Evolutionary conservation across 2,329 filamentous ascomycete genomes (phyloP).

Genomic region (Arthrinium phaeospermum): DNA sequence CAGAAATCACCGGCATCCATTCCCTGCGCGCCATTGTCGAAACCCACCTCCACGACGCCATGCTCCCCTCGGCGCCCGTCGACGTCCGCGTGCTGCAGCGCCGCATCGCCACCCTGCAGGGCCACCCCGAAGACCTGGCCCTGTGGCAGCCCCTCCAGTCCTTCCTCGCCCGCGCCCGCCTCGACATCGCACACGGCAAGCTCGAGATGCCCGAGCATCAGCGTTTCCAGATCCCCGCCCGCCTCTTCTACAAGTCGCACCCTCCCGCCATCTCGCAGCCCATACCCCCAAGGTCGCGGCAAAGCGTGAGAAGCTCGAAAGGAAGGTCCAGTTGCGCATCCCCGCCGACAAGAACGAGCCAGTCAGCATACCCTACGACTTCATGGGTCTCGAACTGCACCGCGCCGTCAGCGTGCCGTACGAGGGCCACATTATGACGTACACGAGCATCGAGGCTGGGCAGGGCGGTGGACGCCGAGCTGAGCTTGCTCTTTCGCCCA

Average conservation of each 20-base stretch:
- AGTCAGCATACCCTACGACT: constrained; percentile 44
- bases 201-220: constrained; percentile 44
- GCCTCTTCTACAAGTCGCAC: constrained; percentile 28
- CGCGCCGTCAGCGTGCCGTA: constrained; percentile 50
- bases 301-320: neutral
- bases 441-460: constrained; percentile 59
- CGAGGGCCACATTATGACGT: constrained; percentile 52
- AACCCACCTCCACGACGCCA: constrained; percentile 47
- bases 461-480: constrained; percentile 57
- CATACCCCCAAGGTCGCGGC: neutral
- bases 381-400: constrained; percentile 59
- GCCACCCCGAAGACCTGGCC: constrained; percentile 33
- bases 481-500: constrained; percentile 53
- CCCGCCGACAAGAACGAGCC: constrained; percentile 15
- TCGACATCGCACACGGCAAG: constrained; percentile 50
- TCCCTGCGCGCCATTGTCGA: constrained; percentile 46
- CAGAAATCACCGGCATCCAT: constrained; percentile 35
- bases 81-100: constrained; percentile 55
- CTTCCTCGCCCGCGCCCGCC: constrained; percentile 51
- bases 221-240: constrained; percentile 39
- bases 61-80: constrained; percentile 52
- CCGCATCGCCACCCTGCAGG: constrained; percentile 39
- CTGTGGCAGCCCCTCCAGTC: constrained; percentile 42
- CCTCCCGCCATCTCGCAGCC: neutral
- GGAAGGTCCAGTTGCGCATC: neutral